Percentiles rank a stretch among this genome's conserved stretches.
Conservation (phyloP, 768 basidiomycete species). For the Boletus rufocinnamomeus region DNA sequence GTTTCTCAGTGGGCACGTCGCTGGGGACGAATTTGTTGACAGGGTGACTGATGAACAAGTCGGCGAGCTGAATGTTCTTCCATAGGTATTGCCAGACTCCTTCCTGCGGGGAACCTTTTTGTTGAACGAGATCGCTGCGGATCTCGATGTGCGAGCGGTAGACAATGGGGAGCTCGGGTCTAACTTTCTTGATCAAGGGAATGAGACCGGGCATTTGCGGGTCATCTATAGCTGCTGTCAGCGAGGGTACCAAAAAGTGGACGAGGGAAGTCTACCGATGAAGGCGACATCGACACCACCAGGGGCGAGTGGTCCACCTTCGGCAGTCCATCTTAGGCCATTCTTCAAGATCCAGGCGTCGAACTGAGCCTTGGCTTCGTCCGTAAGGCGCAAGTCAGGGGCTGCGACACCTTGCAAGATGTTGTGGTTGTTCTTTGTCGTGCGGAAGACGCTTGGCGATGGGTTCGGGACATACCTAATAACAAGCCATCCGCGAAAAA, state of each 20-base stretch:
- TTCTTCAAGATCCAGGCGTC: conserved; percentile 91
- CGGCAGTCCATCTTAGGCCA: conserved; percentile 83
- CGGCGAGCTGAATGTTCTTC: conserved; percentile 87
- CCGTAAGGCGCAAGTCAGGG: conserved; percentile 73
- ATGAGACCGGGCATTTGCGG: conserved; percentile 96
- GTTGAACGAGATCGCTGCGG: conserved; percentile 82
- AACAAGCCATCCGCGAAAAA: conserved; percentile 24
- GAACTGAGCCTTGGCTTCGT: conserved; percentile 77
- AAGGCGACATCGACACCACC: conserved; percentile 88
- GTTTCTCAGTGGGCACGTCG: conserved; percentile 71
- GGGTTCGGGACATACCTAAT: conserved; percentile 86
- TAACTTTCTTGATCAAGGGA: conserved; percentile 83
- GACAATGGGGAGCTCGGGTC: conserved; percentile 84
- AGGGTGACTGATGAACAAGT: conserved; percentile 93
- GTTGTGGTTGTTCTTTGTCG: conserved; percentile 95
- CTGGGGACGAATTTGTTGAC: conserved; percentile 93
- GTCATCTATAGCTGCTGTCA: conserved; percentile 54
- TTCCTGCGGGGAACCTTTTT: conserved; percentile 79
- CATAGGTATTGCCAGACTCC: conserved; percentile 95
- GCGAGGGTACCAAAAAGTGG: conserved; percentile 3
- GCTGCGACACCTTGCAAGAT: conserved; percentile 91
- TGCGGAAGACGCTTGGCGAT: conserved; percentile 87
- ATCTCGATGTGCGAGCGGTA: conserved; percentile 97
- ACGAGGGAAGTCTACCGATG: conserved; percentile 56
- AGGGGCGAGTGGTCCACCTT: conserved; percentile 79